Conservation (phyloP, 108 stramenopile genomes). For the Cylindrotheca fusiformis region DNA sequence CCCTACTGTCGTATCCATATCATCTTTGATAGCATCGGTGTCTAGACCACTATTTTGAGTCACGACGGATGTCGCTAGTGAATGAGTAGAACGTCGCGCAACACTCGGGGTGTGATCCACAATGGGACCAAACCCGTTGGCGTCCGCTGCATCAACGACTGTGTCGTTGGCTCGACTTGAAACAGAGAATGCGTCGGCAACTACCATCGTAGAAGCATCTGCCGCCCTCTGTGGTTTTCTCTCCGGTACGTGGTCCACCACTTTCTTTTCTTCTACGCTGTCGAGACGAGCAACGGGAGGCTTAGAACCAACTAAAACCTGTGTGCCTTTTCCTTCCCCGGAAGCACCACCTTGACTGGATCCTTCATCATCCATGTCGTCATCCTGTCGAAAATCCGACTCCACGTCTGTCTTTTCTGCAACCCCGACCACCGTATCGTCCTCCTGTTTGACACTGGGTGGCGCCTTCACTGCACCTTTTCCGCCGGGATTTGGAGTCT, state of each 20-base stretch:
- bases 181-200: conserved; percentile 9
- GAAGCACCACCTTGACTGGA: conserved; percentile 16
- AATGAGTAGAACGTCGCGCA: background rate
- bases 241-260: conserved; percentile 23
- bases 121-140: conserved; percentile 26
- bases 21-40: conserved; percentile 17
- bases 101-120: conserved; percentile 35
- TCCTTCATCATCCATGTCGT: conserved; percentile 42
- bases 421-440: conserved; percentile 21
- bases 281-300: conserved; percentile 9
- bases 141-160: conserved; percentile 20
- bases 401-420: conserved; percentile 25
- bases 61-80: conserved; percentile 23
- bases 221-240: background rate
- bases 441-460: conserved; percentile 6
- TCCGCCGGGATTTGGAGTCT: conserved; percentile 10
- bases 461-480: background rate
- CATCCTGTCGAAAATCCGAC: conserved; percentile 25
- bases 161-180: conserved; percentile 22
- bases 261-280: conserved; percentile 21
- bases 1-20: conserved; percentile 22
- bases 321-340: conserved; percentile 17
- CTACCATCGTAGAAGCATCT: conserved; percentile 10
- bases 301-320: conserved; percentile 14
- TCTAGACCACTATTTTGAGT: conserved; percentile 17